These are phyloP conservation scores for Cordyceps javanica DNA, from an alignment of 2,329 filamentous ascomycete genomes.

Conservation along the genomic window DNA sequence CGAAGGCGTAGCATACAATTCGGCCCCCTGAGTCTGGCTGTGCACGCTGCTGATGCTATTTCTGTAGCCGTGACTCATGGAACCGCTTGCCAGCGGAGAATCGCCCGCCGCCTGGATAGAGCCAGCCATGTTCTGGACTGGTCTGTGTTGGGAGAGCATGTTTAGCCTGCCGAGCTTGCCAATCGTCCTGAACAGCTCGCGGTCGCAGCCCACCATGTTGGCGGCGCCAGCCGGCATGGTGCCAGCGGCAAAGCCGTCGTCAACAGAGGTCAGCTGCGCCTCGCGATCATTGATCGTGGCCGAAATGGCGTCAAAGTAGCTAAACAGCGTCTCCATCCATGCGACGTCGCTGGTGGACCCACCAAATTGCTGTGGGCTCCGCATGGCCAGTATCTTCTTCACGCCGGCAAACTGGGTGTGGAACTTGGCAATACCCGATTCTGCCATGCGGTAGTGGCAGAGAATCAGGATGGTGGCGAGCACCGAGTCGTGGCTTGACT, in stretches of 20 bases:
- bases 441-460: slow-evolving; percentile 88
- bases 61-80: slow-evolving; percentile 38
- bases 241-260: slow-evolving; percentile 42
- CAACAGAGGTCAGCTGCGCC: slow-evolving; percentile 69
- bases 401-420: slow-evolving; percentile 90
- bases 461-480: slow-evolving; percentile 81
- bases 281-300: slow-evolving; percentile 89
- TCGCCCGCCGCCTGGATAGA: slow-evolving; percentile 15
- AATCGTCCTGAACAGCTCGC: slow-evolving; percentile 79
- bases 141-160: slow-evolving; percentile 66
- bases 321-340: slow-evolving; percentile 92
- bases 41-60: slow-evolving; percentile 20
- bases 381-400: slow-evolving; percentile 78
- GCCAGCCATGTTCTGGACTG: slow-evolving; percentile 36
- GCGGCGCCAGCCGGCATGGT: slow-evolving; percentile 60
- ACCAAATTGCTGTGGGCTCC: slow-evolving; percentile 45
- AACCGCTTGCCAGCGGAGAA: slow-evolving; percentile 29
- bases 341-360: slow-evolving; percentile 61
- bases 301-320: slow-evolving; percentile 90
- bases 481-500: slow-evolving; percentile 77
- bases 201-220: slow-evolving; percentile 83
- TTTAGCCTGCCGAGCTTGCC: slow-evolving; percentile 79
- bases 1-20: slow-evolving; percentile 29
- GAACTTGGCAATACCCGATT: slow-evolving; percentile 88
- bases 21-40: slow-evolving; percentile 21